Conservation (phyloP, 2,329 filamentous ascomycete species). For the Fusarium setosum region DNA sequence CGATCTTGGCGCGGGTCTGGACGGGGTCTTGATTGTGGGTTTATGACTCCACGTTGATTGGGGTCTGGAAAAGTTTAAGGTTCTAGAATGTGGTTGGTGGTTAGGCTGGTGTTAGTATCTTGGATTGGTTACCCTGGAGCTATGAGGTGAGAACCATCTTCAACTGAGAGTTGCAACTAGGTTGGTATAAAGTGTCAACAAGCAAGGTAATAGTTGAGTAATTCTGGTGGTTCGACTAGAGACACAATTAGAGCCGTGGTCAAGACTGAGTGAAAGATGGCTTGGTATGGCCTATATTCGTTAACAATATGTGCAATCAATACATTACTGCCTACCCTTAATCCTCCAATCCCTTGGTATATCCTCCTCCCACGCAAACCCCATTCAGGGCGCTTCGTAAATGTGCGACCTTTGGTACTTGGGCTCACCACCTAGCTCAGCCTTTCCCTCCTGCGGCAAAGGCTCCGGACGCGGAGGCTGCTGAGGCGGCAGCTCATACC, state of each 20-base stretch:
- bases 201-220: too few species aligned
- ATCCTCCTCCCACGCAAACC: too few species aligned
- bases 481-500: background rate
- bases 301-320: too few species aligned
- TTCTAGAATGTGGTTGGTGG: background rate
- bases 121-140: background rate
- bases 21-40: constrained; percentile 5
- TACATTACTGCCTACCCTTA: too few species aligned
- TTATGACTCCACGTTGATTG: constrained; percentile 18
- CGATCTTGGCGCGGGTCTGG: constrained; percentile 23
- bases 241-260: too few species aligned
- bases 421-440: background rate
- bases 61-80: background rate
- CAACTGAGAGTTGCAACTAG: too few species aligned
- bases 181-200: too few species aligned
- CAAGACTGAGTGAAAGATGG: too few species aligned
- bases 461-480: background rate
- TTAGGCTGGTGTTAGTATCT: background rate
- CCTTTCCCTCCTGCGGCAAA: background rate
- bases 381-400: background rate
- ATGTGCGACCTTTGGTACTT: background rate
- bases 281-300: too few species aligned
- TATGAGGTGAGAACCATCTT: too few species aligned
- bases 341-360: too few species aligned
- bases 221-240: too few species aligned